Evolutionary conservation across 2,329 filamentous ascomycete species (phyloP).

Genomic region (Aspergillus japonicus): DNA sequence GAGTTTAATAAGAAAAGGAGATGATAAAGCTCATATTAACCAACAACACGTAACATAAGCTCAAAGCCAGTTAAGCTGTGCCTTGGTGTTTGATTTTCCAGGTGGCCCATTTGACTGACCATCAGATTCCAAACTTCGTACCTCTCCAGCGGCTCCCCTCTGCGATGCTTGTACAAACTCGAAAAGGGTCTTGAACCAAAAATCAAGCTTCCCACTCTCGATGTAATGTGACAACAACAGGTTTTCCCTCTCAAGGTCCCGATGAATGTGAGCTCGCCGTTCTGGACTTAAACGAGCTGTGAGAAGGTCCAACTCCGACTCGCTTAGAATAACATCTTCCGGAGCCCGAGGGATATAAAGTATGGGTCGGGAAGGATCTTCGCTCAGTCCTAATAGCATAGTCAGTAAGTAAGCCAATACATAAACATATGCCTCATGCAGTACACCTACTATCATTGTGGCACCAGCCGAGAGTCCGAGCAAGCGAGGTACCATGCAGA

Average conservation of each 20-base stretch:
- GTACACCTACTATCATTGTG: conserved; percentile 48
- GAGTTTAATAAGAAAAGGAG: too few species aligned
- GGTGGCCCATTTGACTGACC: not conserved
- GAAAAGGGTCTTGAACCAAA: conserved; percentile 58
- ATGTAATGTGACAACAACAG: conserved; percentile 63
- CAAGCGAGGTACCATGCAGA: conserved; percentile 66
- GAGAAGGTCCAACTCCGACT: conserved; percentile 50
- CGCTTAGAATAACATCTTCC: conserved; percentile 28
- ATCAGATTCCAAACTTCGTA: not conserved
- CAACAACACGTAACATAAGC: not conserved
- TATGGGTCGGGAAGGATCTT: conserved; percentile 16
- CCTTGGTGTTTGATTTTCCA: conserved; percentile 1
- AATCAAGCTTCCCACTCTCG: conserved; percentile 65
- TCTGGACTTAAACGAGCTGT: conserved; percentile 57
- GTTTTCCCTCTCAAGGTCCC: conserved; percentile 73
- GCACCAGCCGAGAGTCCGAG: conserved; percentile 64
- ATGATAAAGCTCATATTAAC: too few species aligned
- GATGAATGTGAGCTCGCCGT: conserved; percentile 65
- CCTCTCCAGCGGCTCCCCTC: not conserved
- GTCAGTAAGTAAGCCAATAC: conserved; percentile 9
- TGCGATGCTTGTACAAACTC: conserved; percentile 18
- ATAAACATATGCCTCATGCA: not conserved
- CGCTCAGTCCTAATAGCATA: conserved; percentile 16
- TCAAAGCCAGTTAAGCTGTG: conserved; percentile 21
- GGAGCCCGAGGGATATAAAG: conserved; percentile 29